Evolutionary conservation across 192 early-diverging fungal species (phyloP).

Genomic region (Phycomyces blakesleeanus): DNA sequence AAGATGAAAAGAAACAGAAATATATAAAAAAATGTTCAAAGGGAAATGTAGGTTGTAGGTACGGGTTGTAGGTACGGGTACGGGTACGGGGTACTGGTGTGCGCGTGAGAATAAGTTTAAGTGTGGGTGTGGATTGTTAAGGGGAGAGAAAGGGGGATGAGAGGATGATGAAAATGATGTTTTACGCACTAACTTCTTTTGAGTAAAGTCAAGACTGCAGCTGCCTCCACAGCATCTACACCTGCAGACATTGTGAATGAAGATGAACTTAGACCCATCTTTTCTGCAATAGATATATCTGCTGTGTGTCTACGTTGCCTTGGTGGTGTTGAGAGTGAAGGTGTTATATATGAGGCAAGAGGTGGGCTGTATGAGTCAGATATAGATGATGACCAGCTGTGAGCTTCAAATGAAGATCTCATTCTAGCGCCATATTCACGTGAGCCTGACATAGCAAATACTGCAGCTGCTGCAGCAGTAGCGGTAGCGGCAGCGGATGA

Average conservation of each 20-base stretch:
- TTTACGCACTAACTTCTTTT: constrained; percentile 21
- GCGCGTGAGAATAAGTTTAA: too few species aligned
- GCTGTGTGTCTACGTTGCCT: constrained; percentile 14
- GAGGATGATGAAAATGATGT: neutral
- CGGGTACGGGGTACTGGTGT: too few species aligned
- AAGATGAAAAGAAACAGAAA: neutral
- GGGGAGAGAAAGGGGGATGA: neutral
- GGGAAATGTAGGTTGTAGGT: too few species aligned
- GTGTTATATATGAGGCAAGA: neutral
- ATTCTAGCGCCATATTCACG: neutral
- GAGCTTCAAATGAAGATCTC: neutral
- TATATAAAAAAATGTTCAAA: neutral
- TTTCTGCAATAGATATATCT: constrained; percentile 11
- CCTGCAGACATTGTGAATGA: constrained; percentile 17
- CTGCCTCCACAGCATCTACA: constrained; percentile 34
- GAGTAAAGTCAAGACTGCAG: constrained; percentile 30
- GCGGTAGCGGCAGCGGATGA: too few species aligned
- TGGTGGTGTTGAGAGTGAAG: neutral
- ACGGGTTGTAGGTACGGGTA: too few species aligned
- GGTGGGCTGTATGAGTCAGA: constrained; percentile 12
- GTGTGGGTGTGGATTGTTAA: too few species aligned
- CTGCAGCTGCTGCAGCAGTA: neutral
- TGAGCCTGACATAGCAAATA: neutral
- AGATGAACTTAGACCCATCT: constrained; percentile 1
- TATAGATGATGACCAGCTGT: constrained; percentile 6